These are phyloP conservation scores for Plantago lanceolata DNA, from an alignment of 305 asterid species.

Conservation along the genomic window DNA sequence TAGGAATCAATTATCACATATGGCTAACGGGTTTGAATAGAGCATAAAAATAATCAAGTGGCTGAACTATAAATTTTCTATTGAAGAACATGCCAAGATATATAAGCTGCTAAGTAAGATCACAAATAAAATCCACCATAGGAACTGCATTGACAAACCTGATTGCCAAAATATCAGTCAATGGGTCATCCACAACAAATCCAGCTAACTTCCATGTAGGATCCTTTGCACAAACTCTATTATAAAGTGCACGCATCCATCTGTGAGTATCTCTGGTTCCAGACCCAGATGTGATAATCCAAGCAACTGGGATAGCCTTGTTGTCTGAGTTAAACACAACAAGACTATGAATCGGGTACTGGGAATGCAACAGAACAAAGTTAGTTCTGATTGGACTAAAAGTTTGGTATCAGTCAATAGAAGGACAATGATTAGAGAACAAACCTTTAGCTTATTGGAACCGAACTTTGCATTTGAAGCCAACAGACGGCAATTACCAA, in stretches of 20 bases:
- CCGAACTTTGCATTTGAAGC: slow-evolving; percentile 72
- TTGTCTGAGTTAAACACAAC: slow-evolving; percentile 92
- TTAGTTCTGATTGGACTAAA: slow-evolving; percentile 31
- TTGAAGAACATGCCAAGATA: neutral
- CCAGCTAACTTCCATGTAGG: slow-evolving; percentile 96
- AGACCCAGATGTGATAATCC: slow-evolving; percentile 72
- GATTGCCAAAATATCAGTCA: slow-evolving; percentile 58
- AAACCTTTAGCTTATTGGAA: slow-evolving; percentile 80
- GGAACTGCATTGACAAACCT: slow-evolving; percentile 39
- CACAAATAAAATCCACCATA: slow-evolving; percentile 8
- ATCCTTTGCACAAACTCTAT: slow-evolving; percentile 78
- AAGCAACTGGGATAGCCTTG: slow-evolving; percentile 97
- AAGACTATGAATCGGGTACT: slow-evolving; percentile 87
- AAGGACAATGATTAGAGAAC: slow-evolving; percentile 22
- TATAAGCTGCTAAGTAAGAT: neutral
- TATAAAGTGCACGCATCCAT: slow-evolving; percentile 89
- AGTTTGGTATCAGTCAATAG: slow-evolving; percentile 10
- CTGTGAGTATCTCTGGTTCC: slow-evolving; percentile 55
- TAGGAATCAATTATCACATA: neutral
- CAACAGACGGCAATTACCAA: slow-evolving; percentile 72
- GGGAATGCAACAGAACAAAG: slow-evolving; percentile 42
- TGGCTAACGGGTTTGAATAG: neutral
- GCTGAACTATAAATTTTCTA: no score
- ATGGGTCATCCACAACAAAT: slow-evolving; percentile 82
- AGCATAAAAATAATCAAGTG: neutral